Base-by-base conservation (phyloP, 495 filamentous ascomycete species). In the Tuber microsphaerosporum region DNA sequence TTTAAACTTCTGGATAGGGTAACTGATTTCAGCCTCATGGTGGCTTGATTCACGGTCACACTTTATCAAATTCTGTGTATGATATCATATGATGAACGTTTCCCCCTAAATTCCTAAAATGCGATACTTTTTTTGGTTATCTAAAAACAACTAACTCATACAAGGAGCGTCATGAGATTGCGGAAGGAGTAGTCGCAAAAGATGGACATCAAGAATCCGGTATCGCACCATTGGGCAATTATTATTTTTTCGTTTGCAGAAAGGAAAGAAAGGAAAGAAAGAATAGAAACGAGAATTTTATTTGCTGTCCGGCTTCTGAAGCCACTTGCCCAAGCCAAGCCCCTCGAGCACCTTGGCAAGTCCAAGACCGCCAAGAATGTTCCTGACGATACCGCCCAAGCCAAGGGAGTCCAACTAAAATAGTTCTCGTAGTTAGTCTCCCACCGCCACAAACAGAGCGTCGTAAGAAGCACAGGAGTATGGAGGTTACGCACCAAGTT, bases 331-430 rank as follows among this genome's bases (percentile, higher is more conserved):
- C 16, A 97, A 80, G 1, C 94, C 94, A 17, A 97, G 86, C 22
- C 90, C 88, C 41, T 88, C 88, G 26, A 97, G 87, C 61, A 97
- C 84, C 83, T 92, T 92, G 75, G 91, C 89, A 48, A 97, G 85
- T 22, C 94, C 94, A 42, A 97, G 84, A 3, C 92, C 92, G 26
- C 92, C 92, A 7, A 97, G 87, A 41, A 97, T 83, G 70, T 92
- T 91, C 74, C 92, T 91, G 75, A 97, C 86, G 4, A 97, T 80
- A 16, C 91, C 91, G 72, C 94, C 93, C 2, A 97, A 87, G 73
- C 94, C 94, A n/a, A 97, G 88, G 1, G 91, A 93, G 73, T 92
- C 90, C 43, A 97, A 86, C 85, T 85, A 75, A 39, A 34, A 26
- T 22, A 46, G 56, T 65, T 65, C 26, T 14, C 56, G 56, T 12